phyloP scores from a whole-genome alignment of 2,329 filamentous ascomycete species.

The Xylaria sp. region DNA sequence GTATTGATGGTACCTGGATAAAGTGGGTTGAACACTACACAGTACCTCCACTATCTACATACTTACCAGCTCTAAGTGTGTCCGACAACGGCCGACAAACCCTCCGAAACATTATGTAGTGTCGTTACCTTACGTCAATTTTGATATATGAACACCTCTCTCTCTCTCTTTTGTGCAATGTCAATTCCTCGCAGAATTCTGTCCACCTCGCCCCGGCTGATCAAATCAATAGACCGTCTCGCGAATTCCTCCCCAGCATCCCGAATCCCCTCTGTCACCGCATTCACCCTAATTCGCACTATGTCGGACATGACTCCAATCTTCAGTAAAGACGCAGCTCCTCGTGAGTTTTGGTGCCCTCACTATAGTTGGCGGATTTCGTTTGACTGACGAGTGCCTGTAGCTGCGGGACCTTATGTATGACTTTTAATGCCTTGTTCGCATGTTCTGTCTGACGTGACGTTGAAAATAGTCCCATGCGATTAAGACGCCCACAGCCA shows the following conservation, averaged over 20 bases:
- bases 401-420: conserved; percentile 74
- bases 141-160: conserved; percentile 15
- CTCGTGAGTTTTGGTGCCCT: conserved; percentile 59
- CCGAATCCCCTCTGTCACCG: conserved; percentile 42
- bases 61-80: not conserved
- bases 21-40: not conserved
- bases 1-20: not conserved
- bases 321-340: conserved; percentile 69
- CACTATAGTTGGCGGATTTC: conserved; percentile 16
- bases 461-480: conserved; percentile 66
- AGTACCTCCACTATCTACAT: not conserved
- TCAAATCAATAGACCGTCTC: conserved; percentile 23
- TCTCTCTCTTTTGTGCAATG: conserved; percentile 35
- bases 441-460: conserved; percentile 23
- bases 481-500: conserved; percentile 72
- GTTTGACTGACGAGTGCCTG: conserved; percentile 35
- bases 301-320: conserved; percentile 62
- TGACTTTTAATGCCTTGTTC: conserved; percentile 45
- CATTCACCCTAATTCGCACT: conserved; percentile 52
- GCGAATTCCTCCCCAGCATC: conserved; percentile 18
- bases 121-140: conserved; percentile 29
- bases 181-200: conserved; percentile 40
- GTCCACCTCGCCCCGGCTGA: conserved; percentile 33
- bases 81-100: conserved; percentile 34
- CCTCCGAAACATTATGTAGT: conserved; percentile 15